Percentiles rank a stretch among this genome's conserved stretches.
phyloP scores from a whole-genome alignment of 1,139 yeast species.

The Debaryomycetaceae sp. region DNA sequence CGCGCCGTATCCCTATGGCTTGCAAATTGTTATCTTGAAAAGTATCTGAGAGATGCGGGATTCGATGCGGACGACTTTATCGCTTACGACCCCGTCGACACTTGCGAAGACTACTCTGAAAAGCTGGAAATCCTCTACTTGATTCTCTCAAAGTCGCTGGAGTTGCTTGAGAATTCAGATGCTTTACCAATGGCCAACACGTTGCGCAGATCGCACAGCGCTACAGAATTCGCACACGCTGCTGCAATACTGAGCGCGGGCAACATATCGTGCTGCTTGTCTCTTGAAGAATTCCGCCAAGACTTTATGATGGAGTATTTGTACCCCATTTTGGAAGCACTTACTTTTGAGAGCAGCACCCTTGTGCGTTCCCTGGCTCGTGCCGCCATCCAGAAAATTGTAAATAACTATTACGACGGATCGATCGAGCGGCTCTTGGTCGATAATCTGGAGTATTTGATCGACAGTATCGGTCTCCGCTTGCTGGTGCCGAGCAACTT shows the following conservation, averaged over 20 bases:
- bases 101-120: conserved; percentile 3
- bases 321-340: conserved; percentile 23
- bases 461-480: conserved; percentile 63
- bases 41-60: neutral
- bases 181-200: neutral
- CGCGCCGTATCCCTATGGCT: conserved; percentile 18
- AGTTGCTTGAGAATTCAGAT: conserved; percentile 4
- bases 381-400: conserved; percentile 22
- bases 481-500: conserved; percentile 54
- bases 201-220: conserved; percentile 1
- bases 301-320: conserved; percentile 23
- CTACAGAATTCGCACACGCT: conserved; percentile 15
- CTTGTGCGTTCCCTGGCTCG: conserved; percentile 22
- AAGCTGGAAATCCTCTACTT: conserved; percentile 12
- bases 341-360: conserved; percentile 19
- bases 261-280: conserved; percentile 11
- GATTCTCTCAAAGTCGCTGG: conserved; percentile 14
- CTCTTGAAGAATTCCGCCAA: conserved; percentile 19
- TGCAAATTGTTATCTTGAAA: conserved; percentile 12
- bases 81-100: conserved; percentile 9
- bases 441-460: conserved; percentile 68
- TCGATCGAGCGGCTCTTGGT: conserved; percentile 45
- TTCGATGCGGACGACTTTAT: conserved; percentile 14
- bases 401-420: conserved; percentile 44
- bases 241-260: conserved; percentile 24